Evolutionary conservation across 257 asterid genomes (phyloP).

Genomic region (Petunia axillaris): DNA sequence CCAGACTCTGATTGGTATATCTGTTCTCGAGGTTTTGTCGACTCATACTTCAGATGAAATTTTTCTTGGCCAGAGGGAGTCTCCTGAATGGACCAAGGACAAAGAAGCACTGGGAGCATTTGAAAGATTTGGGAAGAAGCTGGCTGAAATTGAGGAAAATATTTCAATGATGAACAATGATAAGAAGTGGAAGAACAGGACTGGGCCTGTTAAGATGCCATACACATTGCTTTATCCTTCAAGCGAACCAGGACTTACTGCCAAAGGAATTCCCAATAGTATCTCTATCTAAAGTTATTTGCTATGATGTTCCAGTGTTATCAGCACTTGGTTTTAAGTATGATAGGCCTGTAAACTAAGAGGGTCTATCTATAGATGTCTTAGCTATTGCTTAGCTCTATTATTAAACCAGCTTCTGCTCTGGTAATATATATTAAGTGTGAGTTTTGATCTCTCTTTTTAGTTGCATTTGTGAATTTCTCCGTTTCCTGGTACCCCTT

Average conservation of each 20-base stretch:
- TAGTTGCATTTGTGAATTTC: too few species aligned
- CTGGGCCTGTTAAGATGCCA: constrained; percentile 69
- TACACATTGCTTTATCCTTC: constrained; percentile 63
- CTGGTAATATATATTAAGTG: too few species aligned
- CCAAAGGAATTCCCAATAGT: constrained; percentile 72
- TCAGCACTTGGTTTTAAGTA: too few species aligned
- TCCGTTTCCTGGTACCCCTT: too few species aligned
- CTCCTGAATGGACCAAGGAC: constrained; percentile 61
- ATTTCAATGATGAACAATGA: constrained; percentile 51
- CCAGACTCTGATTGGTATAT: constrained; percentile 56
- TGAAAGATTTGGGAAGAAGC: constrained; percentile 51
- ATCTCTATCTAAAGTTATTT: constrained; percentile 42
- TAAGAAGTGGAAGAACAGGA: constrained; percentile 49
- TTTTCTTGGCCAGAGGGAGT: constrained; percentile 63
- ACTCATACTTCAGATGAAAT: constrained; percentile 75
- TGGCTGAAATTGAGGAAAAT: constrained; percentile 47
- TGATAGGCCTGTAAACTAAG: too few species aligned
- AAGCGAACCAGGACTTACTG: constrained; percentile 65
- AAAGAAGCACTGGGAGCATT: constrained; percentile 51
- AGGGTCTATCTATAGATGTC: too few species aligned
- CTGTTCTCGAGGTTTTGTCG: constrained; percentile 61
- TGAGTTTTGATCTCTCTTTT: too few species aligned
- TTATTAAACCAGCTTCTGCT: not conserved
- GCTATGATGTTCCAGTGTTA: not conserved
- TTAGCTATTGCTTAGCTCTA: too few species aligned